Evolutionary conservation across 2,329 filamentous ascomycete species (phyloP).

Genomic region (Trichoderma atroviride): DNA sequence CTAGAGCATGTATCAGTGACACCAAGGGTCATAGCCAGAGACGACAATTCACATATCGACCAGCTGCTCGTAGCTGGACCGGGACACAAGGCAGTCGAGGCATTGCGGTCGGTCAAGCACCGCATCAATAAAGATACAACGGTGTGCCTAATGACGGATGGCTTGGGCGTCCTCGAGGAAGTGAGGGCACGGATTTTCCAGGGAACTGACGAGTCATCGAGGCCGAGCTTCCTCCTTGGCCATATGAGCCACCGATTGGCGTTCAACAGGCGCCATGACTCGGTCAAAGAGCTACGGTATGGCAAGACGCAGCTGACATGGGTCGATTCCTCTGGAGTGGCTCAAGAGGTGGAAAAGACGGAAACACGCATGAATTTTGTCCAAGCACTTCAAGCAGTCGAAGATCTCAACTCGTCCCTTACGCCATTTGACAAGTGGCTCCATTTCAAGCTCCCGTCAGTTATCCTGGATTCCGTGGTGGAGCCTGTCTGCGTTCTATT

Average conservation of each 20-base stretch:
- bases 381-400: conserved; percentile 29
- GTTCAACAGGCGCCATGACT: conserved; percentile 44
- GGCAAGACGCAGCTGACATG: conserved; percentile 40
- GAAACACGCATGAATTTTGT: conserved; percentile 33
- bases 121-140: conserved; percentile 70
- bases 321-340: conserved; percentile 27
- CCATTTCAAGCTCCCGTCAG: conserved; percentile 73
- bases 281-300: conserved; percentile 43
- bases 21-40: conserved; percentile 21
- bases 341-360: conserved; percentile 27
- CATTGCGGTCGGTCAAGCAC: conserved; percentile 63
- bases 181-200: conserved; percentile 73
- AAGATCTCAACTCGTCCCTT: conserved; percentile 32
- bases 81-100: conserved; percentile 57
- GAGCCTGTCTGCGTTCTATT: conserved; percentile 81
- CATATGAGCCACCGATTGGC: conserved; percentile 55
- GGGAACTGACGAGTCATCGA: conserved; percentile 50
- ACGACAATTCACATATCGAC: conserved; percentile 60
- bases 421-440: conserved; percentile 54
- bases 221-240: conserved; percentile 78
- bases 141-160: conserved; percentile 76
- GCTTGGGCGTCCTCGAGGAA: conserved; percentile 80
- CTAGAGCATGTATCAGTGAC: conserved; percentile 33
- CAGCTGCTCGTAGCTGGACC: conserved; percentile 69
- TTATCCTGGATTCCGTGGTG: conserved; percentile 75